Conservation (phyloP, 2,329 filamentous ascomycete genomes). For the Graphiopsis chlorocephala region DNA sequence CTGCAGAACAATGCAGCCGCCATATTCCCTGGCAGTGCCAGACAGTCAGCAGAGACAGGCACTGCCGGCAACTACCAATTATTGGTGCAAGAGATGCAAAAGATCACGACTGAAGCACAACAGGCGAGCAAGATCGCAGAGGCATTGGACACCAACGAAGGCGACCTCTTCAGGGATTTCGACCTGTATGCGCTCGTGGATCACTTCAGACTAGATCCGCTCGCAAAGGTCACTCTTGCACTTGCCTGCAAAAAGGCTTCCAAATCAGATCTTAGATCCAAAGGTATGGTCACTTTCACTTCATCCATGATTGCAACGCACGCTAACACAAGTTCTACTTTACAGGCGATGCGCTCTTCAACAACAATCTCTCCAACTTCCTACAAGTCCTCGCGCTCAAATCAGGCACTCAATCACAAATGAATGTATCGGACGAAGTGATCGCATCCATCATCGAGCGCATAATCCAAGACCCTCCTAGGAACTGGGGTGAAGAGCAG, state of each 20-base stretch:
- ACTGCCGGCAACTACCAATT: constrained; percentile 75
- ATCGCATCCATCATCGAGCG: constrained; percentile 80
- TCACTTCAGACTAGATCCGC: constrained; percentile 87
- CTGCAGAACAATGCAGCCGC: constrained; percentile 86
- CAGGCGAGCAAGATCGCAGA: constrained; percentile 91
- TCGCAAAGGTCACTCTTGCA: constrained; percentile 83
- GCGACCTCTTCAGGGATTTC: constrained; percentile 93
- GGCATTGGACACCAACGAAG: constrained; percentile 83
- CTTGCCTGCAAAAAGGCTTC: constrained; percentile 83
- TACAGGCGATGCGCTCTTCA: constrained; percentile 86
- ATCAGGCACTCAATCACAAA: neutral
- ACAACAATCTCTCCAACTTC: constrained; percentile 74
- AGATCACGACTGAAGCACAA: constrained; percentile 74
- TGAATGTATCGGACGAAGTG: constrained; percentile 54
- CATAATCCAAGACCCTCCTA: constrained; percentile 81
- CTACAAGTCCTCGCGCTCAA: constrained; percentile 65
- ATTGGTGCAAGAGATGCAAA: constrained; percentile 78
- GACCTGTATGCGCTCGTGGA: constrained; percentile 94
- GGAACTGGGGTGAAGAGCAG: constrained; percentile 75
- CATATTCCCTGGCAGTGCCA: constrained; percentile 78
- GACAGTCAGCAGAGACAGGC: constrained; percentile 58
- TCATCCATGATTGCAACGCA: neutral
- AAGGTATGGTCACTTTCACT: constrained; percentile 59
- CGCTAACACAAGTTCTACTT: constrained; percentile 22
- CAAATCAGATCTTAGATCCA: constrained; percentile 78